phyloP scores from a whole-genome alignment of 2,329 filamentous ascomycete genomes.

The Niveomyces coronatus region DNA sequence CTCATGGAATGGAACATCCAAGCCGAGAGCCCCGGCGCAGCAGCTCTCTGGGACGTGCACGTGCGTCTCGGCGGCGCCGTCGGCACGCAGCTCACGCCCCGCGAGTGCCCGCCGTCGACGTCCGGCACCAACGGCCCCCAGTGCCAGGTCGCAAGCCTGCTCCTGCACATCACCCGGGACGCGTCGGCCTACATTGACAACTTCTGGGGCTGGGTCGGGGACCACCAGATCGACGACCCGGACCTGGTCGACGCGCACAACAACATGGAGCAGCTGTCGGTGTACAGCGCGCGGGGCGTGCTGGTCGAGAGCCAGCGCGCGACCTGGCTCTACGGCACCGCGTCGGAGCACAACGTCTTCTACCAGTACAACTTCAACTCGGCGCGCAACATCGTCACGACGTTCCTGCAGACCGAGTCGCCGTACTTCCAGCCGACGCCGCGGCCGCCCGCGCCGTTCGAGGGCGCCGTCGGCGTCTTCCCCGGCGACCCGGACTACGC shows the following conservation, averaged over 20 bases:
- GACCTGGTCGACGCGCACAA: no score
- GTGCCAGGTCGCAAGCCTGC: slow-evolving; percentile 49
- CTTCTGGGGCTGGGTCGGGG: slow-evolving; percentile 56
- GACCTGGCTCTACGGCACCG: not conserved
- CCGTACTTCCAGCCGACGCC: not conserved
- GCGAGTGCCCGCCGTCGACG: slow-evolving; percentile 42
- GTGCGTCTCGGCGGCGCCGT: slow-evolving; percentile 60
- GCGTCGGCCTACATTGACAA: slow-evolving; percentile 41
- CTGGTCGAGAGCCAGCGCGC: not conserved
- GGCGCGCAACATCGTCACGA: slow-evolving; percentile 48
- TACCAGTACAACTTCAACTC: slow-evolving; percentile 30
- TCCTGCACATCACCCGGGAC: slow-evolving; percentile 34
- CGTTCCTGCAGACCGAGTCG: not conserved
- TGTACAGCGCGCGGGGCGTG: not conserved
- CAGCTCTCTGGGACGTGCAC: slow-evolving; percentile 29
- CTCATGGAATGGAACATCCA: slow-evolving; percentile 55
- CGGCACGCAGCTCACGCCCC: slow-evolving; percentile 53
- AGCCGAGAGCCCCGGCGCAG: slow-evolving; percentile 18
- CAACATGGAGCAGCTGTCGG: not conserved
- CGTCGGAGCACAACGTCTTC: slow-evolving; percentile 8
- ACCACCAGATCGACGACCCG: no score
- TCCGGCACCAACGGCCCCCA: slow-evolving; percentile 34
- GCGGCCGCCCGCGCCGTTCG: slow-evolving; percentile 18
- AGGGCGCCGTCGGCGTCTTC: slow-evolving; percentile 49
- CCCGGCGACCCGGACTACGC: slow-evolving; percentile 37